Evolutionary conservation across 75 land plant genomes (phyloP).

Genomic region (Cryptomeria japonica): DNA sequence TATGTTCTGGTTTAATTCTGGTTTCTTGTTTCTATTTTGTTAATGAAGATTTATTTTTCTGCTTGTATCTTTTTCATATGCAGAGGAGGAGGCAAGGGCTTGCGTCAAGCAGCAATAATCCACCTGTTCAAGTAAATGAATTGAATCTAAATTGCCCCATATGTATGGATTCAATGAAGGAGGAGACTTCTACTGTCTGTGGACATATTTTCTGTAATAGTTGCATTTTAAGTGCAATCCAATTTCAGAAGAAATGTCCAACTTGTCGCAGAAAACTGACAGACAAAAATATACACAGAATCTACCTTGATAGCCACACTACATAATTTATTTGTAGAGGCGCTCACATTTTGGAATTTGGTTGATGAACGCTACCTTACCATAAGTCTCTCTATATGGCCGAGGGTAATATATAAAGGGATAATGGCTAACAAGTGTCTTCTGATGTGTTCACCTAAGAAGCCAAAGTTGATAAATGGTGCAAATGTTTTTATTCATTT

Average conservation of each 20-base stretch:
- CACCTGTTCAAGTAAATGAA: constrained; percentile 32
- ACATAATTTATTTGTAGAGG: neutral
- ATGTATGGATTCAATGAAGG: constrained; percentile 60
- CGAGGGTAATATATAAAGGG: neutral
- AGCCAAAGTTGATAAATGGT: neutral
- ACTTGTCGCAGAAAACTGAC: constrained; percentile 63
- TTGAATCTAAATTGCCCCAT: constrained; percentile 61
- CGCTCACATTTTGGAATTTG: neutral
- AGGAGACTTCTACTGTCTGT: constrained; percentile 69
- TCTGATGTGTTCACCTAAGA: neutral
- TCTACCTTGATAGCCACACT: constrained; percentile 41
- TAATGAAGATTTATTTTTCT: neutral
- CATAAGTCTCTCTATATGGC: neutral
- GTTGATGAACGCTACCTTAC: neutral
- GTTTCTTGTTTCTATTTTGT: neutral
- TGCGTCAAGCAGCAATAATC: neutral
- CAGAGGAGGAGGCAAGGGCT: constrained; percentile 2
- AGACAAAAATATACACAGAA: constrained; percentile 41
- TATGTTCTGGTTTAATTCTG: neutral
- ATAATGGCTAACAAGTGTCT: neutral
- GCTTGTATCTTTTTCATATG: neutral
- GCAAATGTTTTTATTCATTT: neutral
- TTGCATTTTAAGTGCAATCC: constrained; percentile 60
- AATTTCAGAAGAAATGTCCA: constrained; percentile 64
- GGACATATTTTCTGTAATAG: constrained; percentile 73